These are phyloP conservation scores for Kwoniella botswanensis DNA, from an alignment of 768 basidiomycete genomes.

Conservation along the genomic window DNA sequence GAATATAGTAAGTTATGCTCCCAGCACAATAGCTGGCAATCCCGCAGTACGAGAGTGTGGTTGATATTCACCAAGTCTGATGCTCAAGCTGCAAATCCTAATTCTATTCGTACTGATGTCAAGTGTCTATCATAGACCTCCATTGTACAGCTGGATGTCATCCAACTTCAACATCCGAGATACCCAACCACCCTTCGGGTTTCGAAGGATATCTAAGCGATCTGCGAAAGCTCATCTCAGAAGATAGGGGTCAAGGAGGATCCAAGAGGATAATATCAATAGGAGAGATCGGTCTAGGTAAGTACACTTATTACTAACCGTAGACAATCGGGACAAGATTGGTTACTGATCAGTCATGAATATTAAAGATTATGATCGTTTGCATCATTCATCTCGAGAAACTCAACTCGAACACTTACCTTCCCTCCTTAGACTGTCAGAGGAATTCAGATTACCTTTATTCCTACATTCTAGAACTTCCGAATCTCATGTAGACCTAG, in stretches of 20 bases:
- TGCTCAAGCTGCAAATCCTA: not conserved
- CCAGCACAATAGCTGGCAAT: not conserved
- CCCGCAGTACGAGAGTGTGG: too few relatives aligned
- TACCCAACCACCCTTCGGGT: constrained; percentile 66
- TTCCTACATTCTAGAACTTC: constrained; percentile 74
- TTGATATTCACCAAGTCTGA: too few relatives aligned
- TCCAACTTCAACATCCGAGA: constrained; percentile 74
- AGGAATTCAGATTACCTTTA: constrained; percentile 73
- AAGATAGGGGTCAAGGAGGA: constrained; percentile 51
- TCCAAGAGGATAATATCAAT: constrained; percentile 70
- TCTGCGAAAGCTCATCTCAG: constrained; percentile 65
- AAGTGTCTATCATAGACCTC: constrained; percentile 60
- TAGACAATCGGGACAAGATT: too few relatives aligned
- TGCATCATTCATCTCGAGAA: constrained; percentile 67
- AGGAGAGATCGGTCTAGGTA: constrained; percentile 81
- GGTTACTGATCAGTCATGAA: too few relatives aligned
- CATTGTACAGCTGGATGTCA: constrained; percentile 81
- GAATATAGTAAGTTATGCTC: constrained; percentile 61
- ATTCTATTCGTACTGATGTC: not conserved
- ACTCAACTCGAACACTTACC: constrained; percentile 72
- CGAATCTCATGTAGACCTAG: constrained; percentile 73
- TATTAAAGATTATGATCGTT: constrained; percentile 73
- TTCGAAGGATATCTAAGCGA: constrained; percentile 68
- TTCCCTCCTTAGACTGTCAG: constrained; percentile 69
- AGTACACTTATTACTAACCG: constrained; percentile 16